A percentile compares a stretch with the other conserved stretches of the same genome.
These are phyloP conservation scores for Fusarium hainanense DNA, from an alignment of 2,329 filamentous ascomycete species.

Conservation along the genomic window DNA sequence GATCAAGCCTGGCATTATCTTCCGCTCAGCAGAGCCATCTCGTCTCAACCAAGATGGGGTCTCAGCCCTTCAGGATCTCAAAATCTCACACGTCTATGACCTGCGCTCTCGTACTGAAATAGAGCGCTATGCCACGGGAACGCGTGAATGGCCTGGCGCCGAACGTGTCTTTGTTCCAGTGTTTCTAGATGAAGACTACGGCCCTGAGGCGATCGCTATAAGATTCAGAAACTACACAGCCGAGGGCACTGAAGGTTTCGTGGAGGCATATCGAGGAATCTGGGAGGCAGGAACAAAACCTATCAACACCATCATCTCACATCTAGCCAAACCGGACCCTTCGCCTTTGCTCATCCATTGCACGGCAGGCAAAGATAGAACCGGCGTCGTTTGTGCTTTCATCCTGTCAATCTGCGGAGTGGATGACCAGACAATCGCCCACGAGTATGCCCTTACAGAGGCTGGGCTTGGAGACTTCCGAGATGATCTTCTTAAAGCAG, in stretches of 20 bases:
- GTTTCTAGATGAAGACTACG: slow-evolving; percentile 70
- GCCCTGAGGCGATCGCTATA: slow-evolving; percentile 70
- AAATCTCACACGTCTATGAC: slow-evolving; percentile 75
- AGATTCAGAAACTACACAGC: slow-evolving; percentile 70
- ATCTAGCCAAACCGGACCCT: slow-evolving; percentile 60
- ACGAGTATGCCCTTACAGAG: slow-evolving; percentile 77
- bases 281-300: slow-evolving; percentile 61
- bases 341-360: slow-evolving; percentile 75
- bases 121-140: slow-evolving; percentile 52
- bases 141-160: slow-evolving; percentile 54
- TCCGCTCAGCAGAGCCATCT: slow-evolving; percentile 75
- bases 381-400: slow-evolving; percentile 75
- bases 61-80: slow-evolving; percentile 62
- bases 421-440: slow-evolving; percentile 66
- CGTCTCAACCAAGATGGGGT: slow-evolving; percentile 65
- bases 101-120: slow-evolving; percentile 73
- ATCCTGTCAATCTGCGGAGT: slow-evolving; percentile 73
- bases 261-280: slow-evolving; percentile 72
- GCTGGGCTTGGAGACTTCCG: slow-evolving; percentile 66
- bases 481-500: slow-evolving; percentile 60
- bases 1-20: slow-evolving; percentile 68
- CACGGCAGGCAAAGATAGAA: slow-evolving; percentile 82
- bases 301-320: slow-evolving; percentile 65
- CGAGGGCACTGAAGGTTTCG: slow-evolving; percentile 68
- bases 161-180: slow-evolving; percentile 70